phyloP scores from a whole-genome alignment of 495 filamentous ascomycete genomes.

The Cryomyces minteri region DNA sequence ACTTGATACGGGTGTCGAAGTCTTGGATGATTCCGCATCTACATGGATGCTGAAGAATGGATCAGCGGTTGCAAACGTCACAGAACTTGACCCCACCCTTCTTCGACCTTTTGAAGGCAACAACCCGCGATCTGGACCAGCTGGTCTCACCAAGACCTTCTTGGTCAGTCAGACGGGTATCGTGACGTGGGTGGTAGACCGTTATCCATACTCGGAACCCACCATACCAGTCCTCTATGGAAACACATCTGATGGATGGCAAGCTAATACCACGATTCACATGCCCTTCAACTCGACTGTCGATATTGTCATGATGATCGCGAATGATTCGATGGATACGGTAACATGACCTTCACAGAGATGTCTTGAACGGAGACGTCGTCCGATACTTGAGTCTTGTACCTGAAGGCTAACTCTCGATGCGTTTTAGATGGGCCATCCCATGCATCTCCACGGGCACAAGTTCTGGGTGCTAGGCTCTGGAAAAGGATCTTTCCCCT shows the following conservation, averaged over 20 bases:
- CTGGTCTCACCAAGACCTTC: slow-evolving; percentile 4
- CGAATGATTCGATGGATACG: slow-evolving; percentile 10
- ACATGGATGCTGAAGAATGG: slow-evolving; percentile 9
- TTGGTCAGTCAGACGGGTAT: slow-evolving; percentile 8
- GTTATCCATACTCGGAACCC: slow-evolving; percentile 4
- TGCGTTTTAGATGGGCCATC: slow-evolving; percentile 3
- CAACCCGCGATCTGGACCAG: not conserved
- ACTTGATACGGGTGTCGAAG: too few species aligned
- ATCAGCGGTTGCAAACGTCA: not conserved
- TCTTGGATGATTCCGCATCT: slow-evolving; percentile 1
- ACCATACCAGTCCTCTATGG: slow-evolving; percentile 5
- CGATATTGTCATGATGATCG: slow-evolving; percentile 10
- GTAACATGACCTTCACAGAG: slow-evolving; percentile 8
- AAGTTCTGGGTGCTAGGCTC: slow-evolving; percentile 13
- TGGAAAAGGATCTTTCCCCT: slow-evolving; percentile 9
- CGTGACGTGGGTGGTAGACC: slow-evolving; percentile 9
- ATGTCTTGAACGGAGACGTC: slow-evolving; percentile 5
- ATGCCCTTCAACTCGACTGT: slow-evolving; percentile 9
- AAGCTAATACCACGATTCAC: slow-evolving; percentile 8
- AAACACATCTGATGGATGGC: slow-evolving; percentile 9
- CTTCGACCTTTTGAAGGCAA: slow-evolving; percentile 4
- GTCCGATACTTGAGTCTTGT: not conserved
- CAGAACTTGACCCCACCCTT: not conserved
- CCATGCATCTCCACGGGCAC: slow-evolving; percentile 6
- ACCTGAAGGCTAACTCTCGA: not conserved